These are phyloP conservation scores for Paecilomyces dactylethromorphus DNA, from an alignment of 2,329 filamentous ascomycete species.

Conservation along the genomic window DNA sequence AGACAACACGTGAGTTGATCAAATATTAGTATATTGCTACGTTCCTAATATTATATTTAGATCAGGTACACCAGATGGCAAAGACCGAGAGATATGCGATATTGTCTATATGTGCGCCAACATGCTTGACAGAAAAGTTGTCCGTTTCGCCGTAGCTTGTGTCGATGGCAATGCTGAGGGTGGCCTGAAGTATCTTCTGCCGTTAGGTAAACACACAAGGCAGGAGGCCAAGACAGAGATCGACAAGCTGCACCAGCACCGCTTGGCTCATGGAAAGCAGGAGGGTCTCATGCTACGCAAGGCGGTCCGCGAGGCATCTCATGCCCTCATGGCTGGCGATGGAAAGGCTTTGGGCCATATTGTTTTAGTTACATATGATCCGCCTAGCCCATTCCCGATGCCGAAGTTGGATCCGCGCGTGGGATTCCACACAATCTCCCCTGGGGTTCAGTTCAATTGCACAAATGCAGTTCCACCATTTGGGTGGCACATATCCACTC, in stretches of 20 bases:
- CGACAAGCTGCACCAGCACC: conserved; percentile 12
- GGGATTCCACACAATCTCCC: conserved; percentile 27
- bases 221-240: conserved; percentile 13
- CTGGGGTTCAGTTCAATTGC: conserved; percentile 16
- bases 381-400: conserved; percentile 12
- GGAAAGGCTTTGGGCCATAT: conserved; percentile 24
- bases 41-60: conserved; percentile 10
- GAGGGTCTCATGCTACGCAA: conserved; percentile 6
- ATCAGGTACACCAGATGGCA: conserved; percentile 7
- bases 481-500: conserved; percentile 24
- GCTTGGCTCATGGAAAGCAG: conserved; percentile 6
- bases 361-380: conserved; percentile 22
- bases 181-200: conserved; percentile 18
- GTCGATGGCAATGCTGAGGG: conserved; percentile 12
- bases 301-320: conserved; percentile 18
- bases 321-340: conserved; percentile 15
- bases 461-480: conserved; percentile 4
- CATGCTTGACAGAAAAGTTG: conserved; percentile 14
- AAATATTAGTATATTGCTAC: conserved; percentile 1
- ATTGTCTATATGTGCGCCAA: conserved; percentile 16
- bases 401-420: conserved; percentile 16
- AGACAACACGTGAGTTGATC: conserved; percentile 25
- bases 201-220: conserved; percentile 16
- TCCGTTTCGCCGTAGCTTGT: conserved; percentile 20
- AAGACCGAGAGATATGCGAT: conserved; percentile 14